Percentiles rank a stretch among this genome's conserved stretches.
phyloP scores from a whole-genome alignment of 2,329 filamentous ascomycete genomes.

The Neoascochyta sp. region DNA sequence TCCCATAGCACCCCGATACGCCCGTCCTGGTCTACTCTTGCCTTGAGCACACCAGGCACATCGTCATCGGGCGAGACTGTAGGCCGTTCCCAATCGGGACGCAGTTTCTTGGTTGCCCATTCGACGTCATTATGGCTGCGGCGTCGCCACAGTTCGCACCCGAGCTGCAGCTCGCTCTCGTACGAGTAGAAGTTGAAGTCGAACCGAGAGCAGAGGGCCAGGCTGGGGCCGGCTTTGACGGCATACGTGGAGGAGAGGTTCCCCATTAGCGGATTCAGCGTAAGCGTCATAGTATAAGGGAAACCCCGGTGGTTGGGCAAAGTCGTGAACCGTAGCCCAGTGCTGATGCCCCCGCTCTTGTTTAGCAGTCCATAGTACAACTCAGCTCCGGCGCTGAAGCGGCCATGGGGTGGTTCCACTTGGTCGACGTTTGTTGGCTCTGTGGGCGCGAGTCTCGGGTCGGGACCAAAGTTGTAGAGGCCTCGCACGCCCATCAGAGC shows the following conservation, averaged over 20 bases:
- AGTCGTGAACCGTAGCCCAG: slow-evolving; percentile 85
- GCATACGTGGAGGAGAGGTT: slow-evolving; percentile 89
- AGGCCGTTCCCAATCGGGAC: slow-evolving; percentile 41
- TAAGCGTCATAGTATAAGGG: slow-evolving; percentile 89
- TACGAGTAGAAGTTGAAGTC: slow-evolving; percentile 99
- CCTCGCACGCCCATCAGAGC: slow-evolving; percentile 82
- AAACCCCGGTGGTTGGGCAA: slow-evolving; percentile 76
- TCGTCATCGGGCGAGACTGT: slow-evolving; percentile 52
- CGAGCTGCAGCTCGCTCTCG: slow-evolving; percentile 88
- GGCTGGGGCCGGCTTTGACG: slow-evolving; percentile 75
- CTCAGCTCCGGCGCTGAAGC: slow-evolving; percentile 88
- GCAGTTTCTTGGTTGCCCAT: slow-evolving; percentile 44
- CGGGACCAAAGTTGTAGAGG: slow-evolving; percentile 88
- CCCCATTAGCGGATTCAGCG: slow-evolving; percentile 90
- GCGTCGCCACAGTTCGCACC: slow-evolving; percentile 87
- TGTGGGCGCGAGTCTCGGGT: slow-evolving; percentile 47
- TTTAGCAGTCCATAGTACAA: slow-evolving; percentile 94
- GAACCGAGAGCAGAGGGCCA: slow-evolving; percentile 84
- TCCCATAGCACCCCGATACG: slow-evolving; percentile 88
- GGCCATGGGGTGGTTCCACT: slow-evolving; percentile 63
- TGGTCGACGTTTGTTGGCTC: slow-evolving; percentile 21
- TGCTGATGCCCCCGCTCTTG: slow-evolving; percentile 86
- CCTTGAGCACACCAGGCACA: slow-evolving; percentile 83
- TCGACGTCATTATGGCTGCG: slow-evolving; percentile 40
- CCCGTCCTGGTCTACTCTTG: slow-evolving; percentile 82